Evolutionary conservation across 2,329 filamentous ascomycete genomes (phyloP).

Genomic region (Cryphonectria radicalis): DNA sequence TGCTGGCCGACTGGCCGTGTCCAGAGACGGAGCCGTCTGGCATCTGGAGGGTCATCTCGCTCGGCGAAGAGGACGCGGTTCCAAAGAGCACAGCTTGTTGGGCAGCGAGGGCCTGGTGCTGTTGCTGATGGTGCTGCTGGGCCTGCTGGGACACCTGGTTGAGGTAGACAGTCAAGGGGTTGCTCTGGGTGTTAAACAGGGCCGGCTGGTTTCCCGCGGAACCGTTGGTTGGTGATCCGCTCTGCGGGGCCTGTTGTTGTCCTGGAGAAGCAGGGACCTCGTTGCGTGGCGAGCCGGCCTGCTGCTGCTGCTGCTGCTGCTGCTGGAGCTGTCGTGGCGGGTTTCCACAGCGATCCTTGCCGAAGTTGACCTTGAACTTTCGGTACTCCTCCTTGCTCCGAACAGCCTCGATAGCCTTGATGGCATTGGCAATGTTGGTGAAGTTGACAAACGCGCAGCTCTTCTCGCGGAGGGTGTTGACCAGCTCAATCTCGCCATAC

Average conservation of each 20-base stretch:
- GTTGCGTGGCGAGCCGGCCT: slow-evolving; percentile 68
- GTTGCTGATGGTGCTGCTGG: slow-evolving; percentile 70
- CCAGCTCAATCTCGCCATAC: slow-evolving; percentile 95
- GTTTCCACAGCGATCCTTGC: slow-evolving; percentile 97
- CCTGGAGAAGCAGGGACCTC: slow-evolving; percentile 62
- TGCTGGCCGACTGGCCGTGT: slow-evolving; percentile 69
- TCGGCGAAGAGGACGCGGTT: slow-evolving; percentile 65
- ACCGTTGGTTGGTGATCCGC: slow-evolving; percentile 58
- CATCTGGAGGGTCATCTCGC: slow-evolving; percentile 61
- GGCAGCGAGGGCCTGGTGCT: slow-evolving; percentile 70
- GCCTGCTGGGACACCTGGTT: slow-evolving; percentile 78
- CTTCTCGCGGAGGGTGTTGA: slow-evolving; percentile 97
- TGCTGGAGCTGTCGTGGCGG: slow-evolving; percentile 82
- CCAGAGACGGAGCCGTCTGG: slow-evolving; percentile 64
- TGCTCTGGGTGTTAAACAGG: slow-evolving; percentile 81
- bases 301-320: slow-evolving; percentile 52
- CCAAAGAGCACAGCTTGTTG: slow-evolving; percentile 85
- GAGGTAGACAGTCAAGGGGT: slow-evolving; percentile 91
- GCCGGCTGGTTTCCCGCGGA: slow-evolving; percentile 68
- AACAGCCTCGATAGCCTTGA: slow-evolving; percentile 98
- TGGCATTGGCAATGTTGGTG: slow-evolving; percentile 99
- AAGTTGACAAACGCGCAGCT: slow-evolving; percentile 99
- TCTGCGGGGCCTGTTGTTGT: slow-evolving; percentile 65
- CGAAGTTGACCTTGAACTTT: slow-evolving; percentile 99
- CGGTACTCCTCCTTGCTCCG: slow-evolving; percentile 95